Conservation (phyloP, 257 asterid species). For the Jacaranda mimosifolia region DNA sequence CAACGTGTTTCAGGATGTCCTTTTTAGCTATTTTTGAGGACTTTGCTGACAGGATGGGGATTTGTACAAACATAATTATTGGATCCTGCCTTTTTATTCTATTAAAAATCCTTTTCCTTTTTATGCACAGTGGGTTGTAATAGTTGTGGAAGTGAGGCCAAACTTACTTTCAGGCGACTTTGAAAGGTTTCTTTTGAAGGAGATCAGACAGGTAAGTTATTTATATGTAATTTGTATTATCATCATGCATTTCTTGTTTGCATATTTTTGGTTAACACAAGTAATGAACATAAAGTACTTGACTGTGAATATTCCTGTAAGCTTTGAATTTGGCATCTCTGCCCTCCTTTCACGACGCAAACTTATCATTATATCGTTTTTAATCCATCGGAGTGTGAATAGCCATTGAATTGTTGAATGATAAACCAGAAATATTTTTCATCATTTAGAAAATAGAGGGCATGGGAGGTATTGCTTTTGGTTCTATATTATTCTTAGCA, state of each 20-base stretch:
- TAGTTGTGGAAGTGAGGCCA: constrained; percentile 71
- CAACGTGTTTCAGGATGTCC: too few relatives aligned
- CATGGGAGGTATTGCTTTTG: too few relatives aligned
- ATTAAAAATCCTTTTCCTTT: constrained; percentile 8
- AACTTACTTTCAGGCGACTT: constrained; percentile 67
- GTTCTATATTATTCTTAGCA: too few relatives aligned
- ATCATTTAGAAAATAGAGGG: too few relatives aligned
- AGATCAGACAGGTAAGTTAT: constrained; percentile 58
- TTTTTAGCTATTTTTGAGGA: neutral
- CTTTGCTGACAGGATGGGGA: neutral
- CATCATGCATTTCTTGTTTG: neutral
- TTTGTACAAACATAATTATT: constrained; percentile 21
- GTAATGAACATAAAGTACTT: neutral
- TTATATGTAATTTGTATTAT: neutral
- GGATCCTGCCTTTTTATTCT: neutral
- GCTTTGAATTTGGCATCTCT: too few relatives aligned
- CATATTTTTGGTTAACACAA: neutral
- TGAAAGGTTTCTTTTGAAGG: constrained; percentile 64
- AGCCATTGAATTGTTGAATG: too few relatives aligned
- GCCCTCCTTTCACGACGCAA: too few relatives aligned
- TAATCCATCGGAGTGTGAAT: too few relatives aligned
- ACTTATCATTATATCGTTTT: too few relatives aligned
- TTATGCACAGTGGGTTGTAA: constrained; percentile 52
- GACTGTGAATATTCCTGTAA: neutral
- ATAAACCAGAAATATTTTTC: too few relatives aligned